phyloP scores from a whole-genome alignment of 345 rosid genomes.

The Gossypium australe region DNA sequence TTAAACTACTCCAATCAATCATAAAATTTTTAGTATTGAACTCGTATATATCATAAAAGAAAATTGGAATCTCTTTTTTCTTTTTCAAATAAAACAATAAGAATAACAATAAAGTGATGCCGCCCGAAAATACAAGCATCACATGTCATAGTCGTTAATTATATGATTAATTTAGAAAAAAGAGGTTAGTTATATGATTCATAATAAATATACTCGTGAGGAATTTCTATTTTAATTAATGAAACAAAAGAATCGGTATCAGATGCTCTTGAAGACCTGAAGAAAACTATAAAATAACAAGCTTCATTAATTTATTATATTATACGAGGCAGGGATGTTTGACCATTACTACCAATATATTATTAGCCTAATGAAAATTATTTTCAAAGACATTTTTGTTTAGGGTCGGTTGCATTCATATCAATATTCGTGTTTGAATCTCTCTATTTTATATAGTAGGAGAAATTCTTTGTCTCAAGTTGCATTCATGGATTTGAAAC shows the following conservation, averaged over 20 bases:
- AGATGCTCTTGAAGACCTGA: not conserved
- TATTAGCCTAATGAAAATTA: too few species aligned
- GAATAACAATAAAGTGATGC: not conserved
- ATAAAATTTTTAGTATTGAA: too few species aligned
- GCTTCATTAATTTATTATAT: not conserved
- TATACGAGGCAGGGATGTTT: not conserved
- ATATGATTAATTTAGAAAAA: not conserved
- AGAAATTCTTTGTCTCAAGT: not conserved
- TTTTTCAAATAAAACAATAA: not conserved
- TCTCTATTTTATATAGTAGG: not conserved
- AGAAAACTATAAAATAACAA: not conserved
- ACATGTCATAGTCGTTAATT: conserved; percentile 1
- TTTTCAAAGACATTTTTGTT: not conserved
- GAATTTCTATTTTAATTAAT: not conserved
- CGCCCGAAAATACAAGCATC: not conserved
- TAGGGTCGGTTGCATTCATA: not conserved
- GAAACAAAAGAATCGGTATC: not conserved
- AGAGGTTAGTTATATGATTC: not conserved
- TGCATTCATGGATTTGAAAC: not conserved
- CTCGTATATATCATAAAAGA: too few species aligned
- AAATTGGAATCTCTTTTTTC: not conserved
- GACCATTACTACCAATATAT: not conserved
- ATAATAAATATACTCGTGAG: not conserved
- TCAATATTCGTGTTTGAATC: not conserved
- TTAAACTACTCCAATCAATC: too few species aligned